A percentile compares a stretch with the other conserved stretches of the same genome.
Evolutionary conservation across 2,329 filamentous ascomycete species (phyloP).

Genomic region (Chaetomium sp.): DNA sequence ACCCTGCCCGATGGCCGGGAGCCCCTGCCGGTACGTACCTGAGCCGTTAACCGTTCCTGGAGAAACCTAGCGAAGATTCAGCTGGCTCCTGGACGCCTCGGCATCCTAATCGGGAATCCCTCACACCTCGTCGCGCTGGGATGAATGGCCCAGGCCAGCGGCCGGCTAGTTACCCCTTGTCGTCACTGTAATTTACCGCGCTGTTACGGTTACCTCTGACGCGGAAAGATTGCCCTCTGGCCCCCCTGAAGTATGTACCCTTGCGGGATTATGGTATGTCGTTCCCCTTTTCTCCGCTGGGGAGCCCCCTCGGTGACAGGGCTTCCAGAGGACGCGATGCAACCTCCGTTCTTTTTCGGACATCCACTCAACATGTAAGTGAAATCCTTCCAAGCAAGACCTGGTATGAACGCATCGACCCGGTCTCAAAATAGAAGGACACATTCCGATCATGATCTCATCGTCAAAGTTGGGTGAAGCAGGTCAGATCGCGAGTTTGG

Average conservation of each 20-base stretch:
- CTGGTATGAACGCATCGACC: slow-evolving; percentile 11
- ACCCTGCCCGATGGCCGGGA: slow-evolving; percentile 20
- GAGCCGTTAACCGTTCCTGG: slow-evolving; percentile 37
- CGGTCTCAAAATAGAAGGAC: slow-evolving; percentile 23
- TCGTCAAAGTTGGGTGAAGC: background rate
- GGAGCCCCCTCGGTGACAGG: background rate
- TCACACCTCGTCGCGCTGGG: background rate
- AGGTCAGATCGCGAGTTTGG: background rate
- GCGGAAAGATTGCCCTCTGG: slow-evolving; percentile 11
- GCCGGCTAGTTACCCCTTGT: background rate
- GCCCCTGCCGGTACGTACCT: slow-evolving; percentile 21
- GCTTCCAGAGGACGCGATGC: slow-evolving; percentile 11
- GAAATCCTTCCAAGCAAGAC: slow-evolving; percentile 7
- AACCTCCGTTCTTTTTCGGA: slow-evolving; percentile 16
- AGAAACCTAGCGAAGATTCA: slow-evolving; percentile 34
- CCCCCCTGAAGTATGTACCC: background rate
- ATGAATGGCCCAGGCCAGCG: background rate
- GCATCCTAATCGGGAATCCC: slow-evolving; percentile 25
- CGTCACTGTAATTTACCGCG: background rate
- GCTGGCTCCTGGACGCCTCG: slow-evolving; percentile 31
- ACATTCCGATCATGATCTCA: slow-evolving; percentile 19
- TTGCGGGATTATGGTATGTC: background rate
- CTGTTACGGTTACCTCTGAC: slow-evolving; percentile 1
- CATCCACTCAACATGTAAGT: slow-evolving; percentile 9
- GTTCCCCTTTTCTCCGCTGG: slow-evolving; percentile 1